Conservation (phyloP, 345 rosid species). For the Mallotus nudiflorus region DNA sequence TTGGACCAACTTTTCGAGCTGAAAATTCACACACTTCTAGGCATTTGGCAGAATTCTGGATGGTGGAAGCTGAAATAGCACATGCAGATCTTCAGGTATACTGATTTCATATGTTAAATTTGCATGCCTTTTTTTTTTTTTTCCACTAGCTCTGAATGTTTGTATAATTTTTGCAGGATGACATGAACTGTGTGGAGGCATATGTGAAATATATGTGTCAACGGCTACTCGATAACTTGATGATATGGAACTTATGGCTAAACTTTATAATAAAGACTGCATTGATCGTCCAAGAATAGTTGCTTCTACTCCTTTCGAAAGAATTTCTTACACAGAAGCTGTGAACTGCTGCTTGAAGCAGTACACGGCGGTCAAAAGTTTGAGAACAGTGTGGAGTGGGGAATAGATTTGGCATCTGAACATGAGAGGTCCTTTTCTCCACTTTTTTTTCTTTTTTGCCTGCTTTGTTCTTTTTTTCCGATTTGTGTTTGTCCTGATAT, state of each 20-base stretch:
- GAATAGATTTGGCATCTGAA: constrained; percentile 92
- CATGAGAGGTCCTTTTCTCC: constrained; percentile 68
- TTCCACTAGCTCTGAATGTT: background rate
- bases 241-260: constrained; percentile 89
- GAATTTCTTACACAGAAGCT: constrained; percentile 75
- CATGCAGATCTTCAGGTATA: constrained; percentile 82
- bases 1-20: constrained; percentile 97
- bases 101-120: background rate
- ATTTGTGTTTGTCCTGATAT: too few relatives aligned
- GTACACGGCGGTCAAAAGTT: constrained; percentile 69
- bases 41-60: constrained; percentile 99
- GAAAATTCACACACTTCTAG: constrained; percentile 94
- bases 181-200: constrained; percentile 98
- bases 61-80: constrained; percentile 97
- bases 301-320: constrained; percentile 75
- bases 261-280: constrained; percentile 65
- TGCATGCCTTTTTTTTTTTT: background rate
- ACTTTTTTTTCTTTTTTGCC: background rate
- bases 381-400: constrained; percentile 88
- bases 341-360: constrained; percentile 64
- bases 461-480: background rate
- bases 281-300: constrained; percentile 71
- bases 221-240: constrained; percentile 83
- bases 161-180: constrained; percentile 54
- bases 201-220: constrained; percentile 77